Base-by-base conservation (phyloP, 1,139 yeast species). In the Nakaseomyces delphensis region DNA sequence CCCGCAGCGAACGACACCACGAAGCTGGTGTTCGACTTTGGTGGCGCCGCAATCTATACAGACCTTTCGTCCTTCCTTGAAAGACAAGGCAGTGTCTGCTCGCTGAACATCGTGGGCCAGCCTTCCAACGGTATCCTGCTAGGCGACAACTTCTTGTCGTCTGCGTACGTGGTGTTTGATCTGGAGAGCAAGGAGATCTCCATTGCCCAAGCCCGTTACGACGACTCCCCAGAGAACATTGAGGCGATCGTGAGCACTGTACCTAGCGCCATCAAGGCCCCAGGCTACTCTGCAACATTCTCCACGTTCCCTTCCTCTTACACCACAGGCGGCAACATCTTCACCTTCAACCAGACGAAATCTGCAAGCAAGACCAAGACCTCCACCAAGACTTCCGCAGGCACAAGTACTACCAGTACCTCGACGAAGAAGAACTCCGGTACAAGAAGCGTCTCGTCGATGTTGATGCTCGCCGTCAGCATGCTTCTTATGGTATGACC, bases 131-230 rank as follows among this genome's bases (percentile, higher is more conserved):
- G 54, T 1, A 59, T 64, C 41, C 65, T 76, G 13, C 59, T 84
- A 15, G 95, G 95, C 39, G 94, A 83, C 59, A 72, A 79, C 33
- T 78, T 85, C 61, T 65, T 86, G 51, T 71, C 85, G 48, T 68
- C 74, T 43, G 86, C 84, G 9, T 86, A 86, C 56, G 73, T 80
- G 42, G 95, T 84, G 33, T 84, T 75, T 53, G 93, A 86, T 62
- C 65, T 84, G 49, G 86, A 81, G 19, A 74, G 74, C 48, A 63
- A 67, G 43, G 76, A 78, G 55, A 68, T 86, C 23, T 78, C 81
- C 0, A 46, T 86, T 45, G 95, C 93, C 1, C 84, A 74, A 49
- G 80, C 78, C 3, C 64, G 63, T 31, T 62, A 39, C 30, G 32
- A 43, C 29, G 45, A 72, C 5, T 49, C 52, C 27, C 62, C 62